Base-by-base conservation (phyloP, 768 basidiomycete species). In the Leccinum obscurum region DNA sequence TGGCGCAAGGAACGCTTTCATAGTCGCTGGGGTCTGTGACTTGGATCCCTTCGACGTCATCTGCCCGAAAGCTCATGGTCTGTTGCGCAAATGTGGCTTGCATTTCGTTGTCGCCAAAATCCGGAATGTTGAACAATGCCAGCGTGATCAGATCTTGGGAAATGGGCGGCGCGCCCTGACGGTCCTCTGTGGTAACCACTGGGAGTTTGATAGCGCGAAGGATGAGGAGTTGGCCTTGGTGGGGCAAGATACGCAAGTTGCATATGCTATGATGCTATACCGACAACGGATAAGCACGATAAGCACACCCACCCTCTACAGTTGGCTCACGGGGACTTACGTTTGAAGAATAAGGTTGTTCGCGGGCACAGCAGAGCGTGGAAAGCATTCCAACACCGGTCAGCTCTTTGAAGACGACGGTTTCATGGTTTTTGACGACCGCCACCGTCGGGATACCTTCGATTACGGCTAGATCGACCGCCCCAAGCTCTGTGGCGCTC, bases 221-320 rank as follows among this genome's bases (percentile, higher is more conserved):
- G 55, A 85, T 75, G 22, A 87, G 72, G 13, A 87, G 70, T 55
- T 83, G 77, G 9, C 75, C 71, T 66, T 87, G 85, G 14, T 74
- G 70, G 2, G 85, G 84, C 37, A 85, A 67, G 26, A 81, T 76
- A 32, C 83, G 80, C 53, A 84, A 71, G n/a, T 78, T 81, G 57
- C 77, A 78, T 60, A 88, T 82, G 24, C 74, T 72, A 64, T 84
- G 81, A 28, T 73, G 71, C 84, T 84, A 24, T 56, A 34, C 20
- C 9, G 44, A 55, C 15, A n/a, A 28, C 11, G 5, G 6, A 35
- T 73, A 46, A 71, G 20, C 24, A 65, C 15, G 6, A 35, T 73
- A 46, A 71, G 24, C 24, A 65, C 15, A 34, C 1, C 8, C 34
- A 11, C 6, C 15, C n/a, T 17, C 13, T 1, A n/a, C 22, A 13